These are phyloP conservation scores for Polygonum aviculare DNA, from an alignment of 148 eudicot species.

Conservation along the genomic window DNA sequence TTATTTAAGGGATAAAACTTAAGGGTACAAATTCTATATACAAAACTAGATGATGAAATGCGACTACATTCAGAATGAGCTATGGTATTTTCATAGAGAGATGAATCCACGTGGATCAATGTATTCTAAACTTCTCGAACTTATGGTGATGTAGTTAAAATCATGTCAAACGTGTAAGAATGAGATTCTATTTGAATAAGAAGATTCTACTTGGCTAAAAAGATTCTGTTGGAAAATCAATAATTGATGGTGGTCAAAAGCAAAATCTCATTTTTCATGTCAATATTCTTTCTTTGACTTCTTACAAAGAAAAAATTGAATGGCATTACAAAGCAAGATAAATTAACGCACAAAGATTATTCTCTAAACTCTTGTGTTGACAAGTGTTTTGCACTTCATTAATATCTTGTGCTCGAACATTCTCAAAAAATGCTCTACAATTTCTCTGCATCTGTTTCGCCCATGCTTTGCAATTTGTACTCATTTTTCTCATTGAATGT, in stretches of 20 bases:
- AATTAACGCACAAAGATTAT: background rate
- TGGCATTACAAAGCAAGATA: background rate
- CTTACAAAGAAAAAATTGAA: background rate
- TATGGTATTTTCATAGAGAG: no score
- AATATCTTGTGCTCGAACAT: background rate
- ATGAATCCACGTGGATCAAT: no score
- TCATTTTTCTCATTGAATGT: conserved; percentile 16
- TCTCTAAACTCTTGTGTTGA: background rate
- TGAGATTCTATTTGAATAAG: no score
- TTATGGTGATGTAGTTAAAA: no score
- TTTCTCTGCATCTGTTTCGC: conserved; percentile 7
- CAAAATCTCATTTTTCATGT: background rate
- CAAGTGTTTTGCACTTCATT: background rate
- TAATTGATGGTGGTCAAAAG: background rate
- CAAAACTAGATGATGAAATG: no score
- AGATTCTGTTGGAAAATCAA: background rate
- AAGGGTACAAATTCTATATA: no score
- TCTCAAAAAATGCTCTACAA: conserved; percentile 13
- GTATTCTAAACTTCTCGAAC: no score
- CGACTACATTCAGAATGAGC: no score
- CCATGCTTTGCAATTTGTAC: conserved; percentile 17
- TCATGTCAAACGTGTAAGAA: background rate
- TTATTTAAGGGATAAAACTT: no score
- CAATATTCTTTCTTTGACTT: background rate
- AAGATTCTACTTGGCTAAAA: background rate